Conservation (phyloP, 2,329 filamentous ascomycete species). For the Fusarium foetens region DNA sequence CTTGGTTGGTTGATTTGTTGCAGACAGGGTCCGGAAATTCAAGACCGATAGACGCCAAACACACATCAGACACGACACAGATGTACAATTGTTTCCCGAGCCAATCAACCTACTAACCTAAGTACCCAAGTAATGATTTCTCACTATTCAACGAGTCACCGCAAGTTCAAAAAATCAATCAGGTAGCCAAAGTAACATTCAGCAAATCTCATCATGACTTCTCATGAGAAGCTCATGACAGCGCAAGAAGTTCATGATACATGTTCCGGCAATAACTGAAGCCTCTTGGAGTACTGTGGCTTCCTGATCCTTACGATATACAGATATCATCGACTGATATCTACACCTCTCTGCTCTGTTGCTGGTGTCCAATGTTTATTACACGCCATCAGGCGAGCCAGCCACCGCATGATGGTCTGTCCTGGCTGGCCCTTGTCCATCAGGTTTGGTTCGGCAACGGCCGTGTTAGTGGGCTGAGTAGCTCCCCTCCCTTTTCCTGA, state of each 20-base stretch:
- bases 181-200: background rate
- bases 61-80: background rate
- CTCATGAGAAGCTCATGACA: background rate
- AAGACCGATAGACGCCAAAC: background rate
- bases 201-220: background rate
- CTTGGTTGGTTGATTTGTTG: background rate
- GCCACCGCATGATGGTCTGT: constrained; percentile 36
- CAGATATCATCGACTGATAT: constrained; percentile 8
- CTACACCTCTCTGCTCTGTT: constrained; percentile 19
- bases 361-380: constrained; percentile 5
- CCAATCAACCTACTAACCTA: background rate
- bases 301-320: background rate
- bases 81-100: background rate
- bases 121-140: background rate
- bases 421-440: constrained; percentile 22
- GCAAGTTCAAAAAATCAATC: background rate
- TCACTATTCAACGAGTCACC: background rate
- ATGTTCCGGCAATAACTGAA: background rate
- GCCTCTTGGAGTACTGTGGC: background rate
- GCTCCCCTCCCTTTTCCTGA: constrained; percentile 19
- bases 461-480: constrained; percentile 38
- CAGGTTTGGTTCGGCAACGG: constrained; percentile 38
- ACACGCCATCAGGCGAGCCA: constrained; percentile 32
- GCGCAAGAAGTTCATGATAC: background rate
- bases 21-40: background rate